Conservation (phyloP, 176 grass and related monocot species). For the Bothriochloa decipiens region DNA sequence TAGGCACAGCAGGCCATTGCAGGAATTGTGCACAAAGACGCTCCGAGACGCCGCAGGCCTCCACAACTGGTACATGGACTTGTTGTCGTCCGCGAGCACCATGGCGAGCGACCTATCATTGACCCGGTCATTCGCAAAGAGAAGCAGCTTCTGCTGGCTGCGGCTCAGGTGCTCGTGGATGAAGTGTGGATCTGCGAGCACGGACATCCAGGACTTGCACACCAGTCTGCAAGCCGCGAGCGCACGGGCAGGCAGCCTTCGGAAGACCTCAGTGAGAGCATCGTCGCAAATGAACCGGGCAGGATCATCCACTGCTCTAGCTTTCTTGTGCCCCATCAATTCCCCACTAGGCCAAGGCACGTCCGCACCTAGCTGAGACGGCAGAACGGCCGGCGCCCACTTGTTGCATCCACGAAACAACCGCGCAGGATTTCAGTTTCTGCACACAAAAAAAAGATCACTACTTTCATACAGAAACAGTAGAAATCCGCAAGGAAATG, state of each 20-base stretch:
- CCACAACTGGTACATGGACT: constrained; percentile 39
- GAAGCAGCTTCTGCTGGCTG: constrained; percentile 43
- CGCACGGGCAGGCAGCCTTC: constrained; percentile 49
- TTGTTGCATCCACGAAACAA: constrained; percentile 3
- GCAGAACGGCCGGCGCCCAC: not conserved
- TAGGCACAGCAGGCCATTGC: constrained; percentile 58
- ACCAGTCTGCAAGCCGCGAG: constrained; percentile 53
- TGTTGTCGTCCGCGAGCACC: constrained; percentile 40
- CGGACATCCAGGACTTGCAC: constrained; percentile 55
- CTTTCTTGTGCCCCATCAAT: constrained; percentile 36
- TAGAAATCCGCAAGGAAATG: not conserved
- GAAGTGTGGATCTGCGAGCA: constrained; percentile 50
- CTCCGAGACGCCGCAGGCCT: constrained; percentile 38
- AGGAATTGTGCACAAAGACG: constrained; percentile 62
- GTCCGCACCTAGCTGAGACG: not conserved
- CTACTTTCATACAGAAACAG: not conserved
- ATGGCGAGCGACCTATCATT: constrained; percentile 40
- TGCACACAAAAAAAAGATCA: not conserved
- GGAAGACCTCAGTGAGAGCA: constrained; percentile 54
- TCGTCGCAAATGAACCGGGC: constrained; percentile 41
- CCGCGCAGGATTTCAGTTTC: constrained; percentile 22
- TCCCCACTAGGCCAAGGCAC: not conserved
- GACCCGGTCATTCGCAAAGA: constrained; percentile 44
- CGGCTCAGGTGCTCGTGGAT: constrained; percentile 44
- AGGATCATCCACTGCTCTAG: constrained; percentile 22